Evolutionary conservation across 345 rosid species (phyloP).

Genomic region (Eucalyptus albens): DNA sequence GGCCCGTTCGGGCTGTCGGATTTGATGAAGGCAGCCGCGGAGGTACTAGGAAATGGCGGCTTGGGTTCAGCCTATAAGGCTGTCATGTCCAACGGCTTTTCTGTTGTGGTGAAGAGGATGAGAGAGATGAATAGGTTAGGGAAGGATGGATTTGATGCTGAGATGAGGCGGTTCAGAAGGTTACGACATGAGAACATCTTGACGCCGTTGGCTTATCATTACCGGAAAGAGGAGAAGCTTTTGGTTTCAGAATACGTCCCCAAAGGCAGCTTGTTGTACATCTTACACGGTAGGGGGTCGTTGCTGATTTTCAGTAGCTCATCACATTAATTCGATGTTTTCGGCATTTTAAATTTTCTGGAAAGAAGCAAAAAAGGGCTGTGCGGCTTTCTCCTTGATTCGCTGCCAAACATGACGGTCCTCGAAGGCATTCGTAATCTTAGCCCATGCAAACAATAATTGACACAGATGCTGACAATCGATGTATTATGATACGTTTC

Average conservation of each 20-base stretch:
- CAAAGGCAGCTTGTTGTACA: slow-evolving; percentile 65
- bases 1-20: slow-evolving; percentile 58
- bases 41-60: slow-evolving; percentile 78
- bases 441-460: neutral
- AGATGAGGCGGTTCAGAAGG: slow-evolving; percentile 58
- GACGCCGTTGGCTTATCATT: slow-evolving; percentile 78
- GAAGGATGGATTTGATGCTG: slow-evolving; percentile 48
- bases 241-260: slow-evolving; percentile 70
- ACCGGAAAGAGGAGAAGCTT: slow-evolving; percentile 77
- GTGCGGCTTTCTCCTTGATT: neutral
- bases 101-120: slow-evolving; percentile 84
- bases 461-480: neutral
- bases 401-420: neutral
- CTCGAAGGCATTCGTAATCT: neutral
- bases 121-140: slow-evolving; percentile 58
- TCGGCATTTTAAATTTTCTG: neutral
- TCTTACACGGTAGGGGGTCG: slow-evolving; percentile 60
- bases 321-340: neutral
- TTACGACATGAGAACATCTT: slow-evolving; percentile 53
- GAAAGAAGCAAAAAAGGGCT: neutral
- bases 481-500: neutral
- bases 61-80: slow-evolving; percentile 94
- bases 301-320: neutral
- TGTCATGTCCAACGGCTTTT: slow-evolving; percentile 44
- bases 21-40: slow-evolving; percentile 90